Evolutionary conservation across 495 filamentous ascomycete species (phyloP), one percentile per base, ranked within the genome.

Genomic region (Penicillium lagena): DNA sequence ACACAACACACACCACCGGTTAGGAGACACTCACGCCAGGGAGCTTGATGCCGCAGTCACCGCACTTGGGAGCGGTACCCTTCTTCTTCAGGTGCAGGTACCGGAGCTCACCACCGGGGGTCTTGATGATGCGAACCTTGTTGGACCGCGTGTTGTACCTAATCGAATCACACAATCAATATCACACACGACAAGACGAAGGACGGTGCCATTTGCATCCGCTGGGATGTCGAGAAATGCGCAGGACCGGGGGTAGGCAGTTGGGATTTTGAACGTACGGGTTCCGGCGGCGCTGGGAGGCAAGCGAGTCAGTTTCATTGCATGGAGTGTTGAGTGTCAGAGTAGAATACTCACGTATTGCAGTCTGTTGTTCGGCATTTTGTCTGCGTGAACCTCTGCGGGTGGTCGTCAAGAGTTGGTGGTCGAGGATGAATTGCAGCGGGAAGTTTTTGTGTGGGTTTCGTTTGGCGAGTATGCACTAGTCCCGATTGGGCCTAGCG

Each of bases 51-150:
- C 90, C 90, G 66, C 93, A 96, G 79, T 96, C 93, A 81, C 93
- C 93, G 69, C 93, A 99, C 78, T 97, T 97, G 59, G 93, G 91
- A 56, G 88, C 82, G 59, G 86, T 90, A 54, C 89, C 90, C 72
- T 83, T 84, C 85, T 97, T 97, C 85, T 96, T 96, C 78, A 95
- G 89, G 83, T 97, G 90, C 56, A 96, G 87, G 63, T 95, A 85
- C 63, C 90, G 86, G 52, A 95, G 83, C 68, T 89, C 77, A 65
- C 93, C 93, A 67, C 93, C 93, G 46, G 93, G 93, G 48, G 93
- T 98, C 79, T 89, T 93, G 75, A 96, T 69, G 69, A 96, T 79
- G 67, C 93, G 87, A 68, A 91, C 89, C 75, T 87, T 89, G 86
- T 98, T 96, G 64, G 87, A 93, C 68, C 80, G 77, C 72, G 91